Conservation (phyloP, 2,329 filamentous ascomycete species). For the Verticillium dahliae region DNA sequence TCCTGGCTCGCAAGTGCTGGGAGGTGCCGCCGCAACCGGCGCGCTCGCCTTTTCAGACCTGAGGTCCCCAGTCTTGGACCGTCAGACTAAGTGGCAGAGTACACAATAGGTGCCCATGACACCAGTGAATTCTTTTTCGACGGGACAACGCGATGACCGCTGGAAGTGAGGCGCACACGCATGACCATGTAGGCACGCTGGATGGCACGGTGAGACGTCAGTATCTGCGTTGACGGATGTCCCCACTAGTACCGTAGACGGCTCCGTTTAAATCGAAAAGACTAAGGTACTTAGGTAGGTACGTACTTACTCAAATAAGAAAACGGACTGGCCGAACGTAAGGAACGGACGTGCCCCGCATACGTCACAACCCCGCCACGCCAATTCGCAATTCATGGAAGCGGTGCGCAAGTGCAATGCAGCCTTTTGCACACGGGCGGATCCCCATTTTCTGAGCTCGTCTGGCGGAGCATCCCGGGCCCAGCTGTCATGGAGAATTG, state of each 20-base stretch:
- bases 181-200: background rate
- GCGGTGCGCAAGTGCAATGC: background rate
- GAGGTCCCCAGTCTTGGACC: conserved; percentile 51
- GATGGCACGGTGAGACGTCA: conserved; percentile 1
- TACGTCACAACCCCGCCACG: conserved; percentile 7
- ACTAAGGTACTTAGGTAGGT: too few species aligned
- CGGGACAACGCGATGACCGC: background rate
- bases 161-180: background rate
- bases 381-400: background rate
- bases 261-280: background rate
- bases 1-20: background rate
- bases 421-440: background rate
- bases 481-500: background rate
- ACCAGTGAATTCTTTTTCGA: background rate
- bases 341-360: conserved; percentile 5
- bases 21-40: conserved; percentile 9
- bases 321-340: background rate
- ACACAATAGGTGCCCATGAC: conserved; percentile 31
- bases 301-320: background rate
- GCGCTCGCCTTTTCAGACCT: conserved; percentile 58
- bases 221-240: background rate
- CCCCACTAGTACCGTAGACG: background rate
- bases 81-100: conserved; percentile 59
- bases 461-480: background rate
- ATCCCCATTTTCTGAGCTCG: background rate